These are phyloP conservation scores for Vicia sativa DNA, from an alignment of 306 rosid species.

Conservation along the genomic window DNA sequence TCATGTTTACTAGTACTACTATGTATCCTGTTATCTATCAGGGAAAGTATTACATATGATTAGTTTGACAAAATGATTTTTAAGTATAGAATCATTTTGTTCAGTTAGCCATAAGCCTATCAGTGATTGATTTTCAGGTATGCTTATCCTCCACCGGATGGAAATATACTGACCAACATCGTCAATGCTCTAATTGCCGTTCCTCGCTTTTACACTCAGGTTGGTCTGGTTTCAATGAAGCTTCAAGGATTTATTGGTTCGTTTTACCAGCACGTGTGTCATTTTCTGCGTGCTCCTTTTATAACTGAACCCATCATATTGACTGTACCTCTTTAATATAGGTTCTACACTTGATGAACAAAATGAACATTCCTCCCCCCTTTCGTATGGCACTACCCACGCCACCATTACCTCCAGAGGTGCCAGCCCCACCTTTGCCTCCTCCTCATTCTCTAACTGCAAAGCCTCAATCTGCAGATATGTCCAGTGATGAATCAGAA, in stretches of 20 bases:
- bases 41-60: constrained; percentile 8
- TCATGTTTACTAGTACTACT: constrained; percentile 1
- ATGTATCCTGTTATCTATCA: constrained; percentile 1
- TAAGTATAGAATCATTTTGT: constrained; percentile 24
- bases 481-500: constrained; percentile 86
- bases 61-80: constrained; percentile 12
- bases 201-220: constrained; percentile 96
- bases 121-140: constrained; percentile 56
- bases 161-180: constrained; percentile 88
- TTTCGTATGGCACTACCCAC: constrained; percentile 94
- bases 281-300: constrained; percentile 27
- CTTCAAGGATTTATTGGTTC: constrained; percentile 29
- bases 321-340: constrained; percentile 43
- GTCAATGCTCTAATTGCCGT: constrained; percentile 93
- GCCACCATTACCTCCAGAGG: constrained; percentile 88
- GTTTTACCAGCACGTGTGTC: constrained; percentile 20
- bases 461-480: constrained; percentile 52
- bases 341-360: constrained; percentile 98
- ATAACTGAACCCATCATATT: constrained; percentile 30
- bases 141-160: constrained; percentile 97
- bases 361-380: constrained; percentile 97
- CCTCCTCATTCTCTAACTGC: constrained; percentile 49
- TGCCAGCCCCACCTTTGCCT: constrained; percentile 58
- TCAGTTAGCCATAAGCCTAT: constrained; percentile 35
- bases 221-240: constrained; percentile 40